Conservation (phyloP, 2,329 filamentous ascomycete genomes). For the Pseudogymnoascus sp. region DNA sequence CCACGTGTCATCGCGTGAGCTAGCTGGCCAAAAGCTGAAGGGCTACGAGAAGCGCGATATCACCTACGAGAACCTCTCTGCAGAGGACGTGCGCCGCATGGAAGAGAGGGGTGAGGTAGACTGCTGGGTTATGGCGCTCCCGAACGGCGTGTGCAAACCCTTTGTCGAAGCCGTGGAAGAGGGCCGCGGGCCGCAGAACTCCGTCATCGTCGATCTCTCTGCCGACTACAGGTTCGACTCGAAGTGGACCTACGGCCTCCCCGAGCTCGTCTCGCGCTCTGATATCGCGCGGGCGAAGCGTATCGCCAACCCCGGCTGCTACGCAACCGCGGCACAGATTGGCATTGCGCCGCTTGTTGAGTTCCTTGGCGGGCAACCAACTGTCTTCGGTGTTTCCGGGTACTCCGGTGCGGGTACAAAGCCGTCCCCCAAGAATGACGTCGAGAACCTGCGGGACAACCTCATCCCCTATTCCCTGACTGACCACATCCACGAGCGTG, state of each 20-base stretch:
- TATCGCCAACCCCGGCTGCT: slow-evolving; percentile 92
- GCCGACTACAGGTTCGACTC: slow-evolving; percentile 89
- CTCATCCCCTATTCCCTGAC: slow-evolving; percentile 86
- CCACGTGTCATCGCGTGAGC: slow-evolving; percentile 88
- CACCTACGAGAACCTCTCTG: slow-evolving; percentile 80
- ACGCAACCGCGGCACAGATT: slow-evolving; percentile 86
- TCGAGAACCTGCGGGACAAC: slow-evolving; percentile 75
- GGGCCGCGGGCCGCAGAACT: slow-evolving; percentile 52
- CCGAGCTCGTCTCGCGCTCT: slow-evolving; percentile 71
- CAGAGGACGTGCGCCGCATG: slow-evolving; percentile 81
- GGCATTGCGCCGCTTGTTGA: slow-evolving; percentile 74
- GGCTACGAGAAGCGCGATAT: slow-evolving; percentile 89
- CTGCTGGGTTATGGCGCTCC: slow-evolving; percentile 96
- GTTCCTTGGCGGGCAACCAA: slow-evolving; percentile 70
- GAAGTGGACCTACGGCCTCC: slow-evolving; percentile 82
- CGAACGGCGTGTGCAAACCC: slow-evolving; percentile 89
- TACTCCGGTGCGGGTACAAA: slow-evolving; percentile 95
- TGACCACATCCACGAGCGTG: slow-evolving; percentile 89
- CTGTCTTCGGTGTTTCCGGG: slow-evolving; percentile 83
- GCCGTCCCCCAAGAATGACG: slow-evolving; percentile 88
- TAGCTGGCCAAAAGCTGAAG: slow-evolving; percentile 76
- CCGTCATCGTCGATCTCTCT: slow-evolving; percentile 86
- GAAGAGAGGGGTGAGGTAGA: slow-evolving; percentile 79
- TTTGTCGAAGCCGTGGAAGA: slow-evolving; percentile 83
- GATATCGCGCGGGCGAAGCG: slow-evolving; percentile 71